phyloP scores from a whole-genome alignment of 2,329 filamentous ascomycete genomes.

The Pseudogymnoascus sp. region DNA sequence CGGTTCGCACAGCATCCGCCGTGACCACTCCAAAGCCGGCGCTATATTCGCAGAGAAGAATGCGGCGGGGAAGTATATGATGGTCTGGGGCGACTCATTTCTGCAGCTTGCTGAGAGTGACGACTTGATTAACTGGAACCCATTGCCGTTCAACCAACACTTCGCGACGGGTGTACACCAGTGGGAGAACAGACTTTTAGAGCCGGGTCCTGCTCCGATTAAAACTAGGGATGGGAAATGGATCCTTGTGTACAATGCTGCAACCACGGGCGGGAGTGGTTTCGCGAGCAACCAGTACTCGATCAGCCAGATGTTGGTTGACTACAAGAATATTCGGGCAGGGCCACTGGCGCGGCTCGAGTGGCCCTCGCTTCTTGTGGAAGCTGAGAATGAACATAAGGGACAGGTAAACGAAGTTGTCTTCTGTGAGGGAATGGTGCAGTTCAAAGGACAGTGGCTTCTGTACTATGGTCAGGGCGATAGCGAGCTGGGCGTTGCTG shows the following conservation, averaged over 20 bases:
- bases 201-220: conserved; percentile 26
- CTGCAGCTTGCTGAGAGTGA: conserved; percentile 24
- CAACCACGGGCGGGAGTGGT: conserved; percentile 20
- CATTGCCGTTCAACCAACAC: conserved; percentile 12
- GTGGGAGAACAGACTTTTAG: conserved; percentile 28
- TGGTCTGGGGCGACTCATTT: conserved; percentile 27
- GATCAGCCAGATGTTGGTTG: conserved; percentile 27
- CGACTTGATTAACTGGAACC: conserved; percentile 27
- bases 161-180: conserved; percentile 22
- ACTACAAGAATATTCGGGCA: conserved; percentile 19
- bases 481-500: not conserved
- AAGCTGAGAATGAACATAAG: conserved; percentile 20
- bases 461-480: conserved; percentile 26
- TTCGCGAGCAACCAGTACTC: conserved; percentile 24
- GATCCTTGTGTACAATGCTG: conserved; percentile 25
- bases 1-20: conserved; percentile 10
- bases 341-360: conserved; percentile 25
- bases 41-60: conserved; percentile 24
- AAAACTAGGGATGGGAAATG: conserved; percentile 28
- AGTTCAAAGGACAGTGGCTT: conserved; percentile 26
- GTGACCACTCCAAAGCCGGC: conserved; percentile 17
- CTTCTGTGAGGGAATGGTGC: conserved; percentile 26
- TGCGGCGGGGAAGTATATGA: conserved; percentile 25
- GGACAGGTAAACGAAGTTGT: conserved; percentile 26
- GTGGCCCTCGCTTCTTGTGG: conserved; percentile 22